A percentile compares a stretch with the other conserved stretches of the same genome.
Conservation (phyloP, 495 filamentous ascomycete species). For the Annulohypoxylon nitens region DNA sequence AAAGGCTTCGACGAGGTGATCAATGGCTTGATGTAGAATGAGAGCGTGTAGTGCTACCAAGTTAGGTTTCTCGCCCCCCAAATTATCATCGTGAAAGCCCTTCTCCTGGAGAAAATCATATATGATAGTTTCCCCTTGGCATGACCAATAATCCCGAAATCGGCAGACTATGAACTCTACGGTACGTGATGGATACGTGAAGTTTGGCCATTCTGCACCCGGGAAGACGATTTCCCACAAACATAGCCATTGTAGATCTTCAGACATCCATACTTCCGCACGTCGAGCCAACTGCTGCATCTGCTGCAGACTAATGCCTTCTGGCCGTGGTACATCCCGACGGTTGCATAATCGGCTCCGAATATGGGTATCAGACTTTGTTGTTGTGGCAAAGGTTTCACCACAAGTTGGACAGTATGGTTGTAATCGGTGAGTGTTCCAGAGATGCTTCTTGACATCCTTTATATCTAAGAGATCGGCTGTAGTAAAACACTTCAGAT, state of each 20-base stretch:
- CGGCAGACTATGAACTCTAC: constrained; percentile 30
- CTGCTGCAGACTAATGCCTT: constrained; percentile 41
- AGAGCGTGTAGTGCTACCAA: constrained; percentile 1
- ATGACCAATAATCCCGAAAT: constrained; percentile 42
- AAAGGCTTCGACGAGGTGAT: constrained; percentile 19
- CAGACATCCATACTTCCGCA: constrained; percentile 5
- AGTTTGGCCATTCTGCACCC: constrained; percentile 9
- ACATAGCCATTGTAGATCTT: constrained; percentile 36
- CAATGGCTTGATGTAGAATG: constrained; percentile 10
- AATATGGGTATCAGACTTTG: constrained; percentile 33
- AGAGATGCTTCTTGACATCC: constrained; percentile 44
- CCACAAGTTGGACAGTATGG: constrained; percentile 41
- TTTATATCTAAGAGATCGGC: constrained; percentile 22
- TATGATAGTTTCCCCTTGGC: constrained; percentile 27
- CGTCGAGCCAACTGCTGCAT: constrained; percentile 34
- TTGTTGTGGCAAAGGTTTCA: constrained; percentile 21
- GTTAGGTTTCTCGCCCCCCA: background rate
- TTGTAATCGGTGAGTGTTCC: constrained; percentile 25
- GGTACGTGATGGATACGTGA: background rate
- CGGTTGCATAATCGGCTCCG: constrained; percentile 15
- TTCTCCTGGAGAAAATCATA: constrained; percentile 27
- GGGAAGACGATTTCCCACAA: constrained; percentile 45
- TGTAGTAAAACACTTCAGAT: constrained; percentile 30
- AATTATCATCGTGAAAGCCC: background rate
- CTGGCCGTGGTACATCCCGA: constrained; percentile 18